phyloP scores from a whole-genome alignment of 2,329 filamentous ascomycete species.

The Aspergillus piperis region DNA sequence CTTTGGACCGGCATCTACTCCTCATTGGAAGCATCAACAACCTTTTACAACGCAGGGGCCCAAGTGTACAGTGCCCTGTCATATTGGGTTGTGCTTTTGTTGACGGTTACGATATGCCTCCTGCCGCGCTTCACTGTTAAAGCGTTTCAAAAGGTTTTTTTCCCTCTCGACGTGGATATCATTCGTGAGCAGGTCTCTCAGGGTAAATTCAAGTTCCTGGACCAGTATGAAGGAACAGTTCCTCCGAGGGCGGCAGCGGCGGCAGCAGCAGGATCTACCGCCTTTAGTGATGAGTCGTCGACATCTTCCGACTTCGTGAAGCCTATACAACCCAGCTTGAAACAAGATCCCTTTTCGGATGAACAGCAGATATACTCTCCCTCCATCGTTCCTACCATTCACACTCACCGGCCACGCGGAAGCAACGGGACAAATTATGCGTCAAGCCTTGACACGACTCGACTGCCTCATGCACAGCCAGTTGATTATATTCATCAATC shows the following conservation, averaged over 20 bases:
- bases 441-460: conserved; percentile 48
- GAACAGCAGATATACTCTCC: conserved; percentile 91
- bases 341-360: conserved; percentile 70
- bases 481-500: conserved; percentile 65
- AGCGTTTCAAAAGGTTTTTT: conserved; percentile 87
- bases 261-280: conserved; percentile 39
- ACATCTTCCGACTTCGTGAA: conserved; percentile 42
- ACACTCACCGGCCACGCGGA: conserved; percentile 76
- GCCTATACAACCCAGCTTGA: conserved; percentile 59
- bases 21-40: conserved; percentile 57
- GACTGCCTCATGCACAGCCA: conserved; percentile 59
- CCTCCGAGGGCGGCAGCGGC: conserved; percentile 50
- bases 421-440: conserved; percentile 95
- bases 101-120: conserved; percentile 79
- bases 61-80: conserved; percentile 78
- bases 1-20: conserved; percentile 94
- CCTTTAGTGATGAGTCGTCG: conserved; percentile 43
- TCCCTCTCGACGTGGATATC: conserved; percentile 90
- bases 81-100: conserved; percentile 83
- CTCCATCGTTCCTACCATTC: conserved; percentile 74
- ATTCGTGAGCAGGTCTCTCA: conserved; percentile 85
- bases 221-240: conserved; percentile 55
- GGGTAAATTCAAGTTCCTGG: conserved; percentile 78
- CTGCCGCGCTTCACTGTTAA: conserved; percentile 88
- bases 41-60: conserved; percentile 74